phyloP scores from a whole-genome alignment of 1,139 yeast genomes.

The Debaryomyces udenii region DNA sequence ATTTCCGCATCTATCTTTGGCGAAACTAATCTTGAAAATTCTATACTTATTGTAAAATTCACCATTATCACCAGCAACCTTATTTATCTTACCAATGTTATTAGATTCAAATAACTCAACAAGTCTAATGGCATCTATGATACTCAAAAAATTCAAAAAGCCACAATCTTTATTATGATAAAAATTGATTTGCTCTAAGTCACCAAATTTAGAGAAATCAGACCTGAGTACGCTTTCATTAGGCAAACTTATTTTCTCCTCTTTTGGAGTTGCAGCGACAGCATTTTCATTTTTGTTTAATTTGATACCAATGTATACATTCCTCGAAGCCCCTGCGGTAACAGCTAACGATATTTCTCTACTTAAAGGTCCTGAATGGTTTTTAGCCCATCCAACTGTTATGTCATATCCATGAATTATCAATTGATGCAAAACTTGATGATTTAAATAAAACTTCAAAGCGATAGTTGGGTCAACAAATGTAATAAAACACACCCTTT shows the following conservation, averaged over 20 bases:
- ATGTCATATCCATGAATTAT: constrained; percentile 50
- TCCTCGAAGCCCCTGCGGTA: constrained; percentile 53
- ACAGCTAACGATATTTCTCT: constrained; percentile 48
- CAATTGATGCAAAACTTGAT: constrained; percentile 49
- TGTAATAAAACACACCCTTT: constrained; percentile 47
- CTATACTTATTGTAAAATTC: constrained; percentile 43
- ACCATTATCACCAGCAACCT: constrained; percentile 28
- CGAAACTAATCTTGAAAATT: constrained; percentile 46
- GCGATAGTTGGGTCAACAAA: constrained; percentile 49
- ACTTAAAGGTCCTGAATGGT: constrained; percentile 44
- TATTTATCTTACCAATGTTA: constrained; percentile 22
- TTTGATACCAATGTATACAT: constrained; percentile 48
- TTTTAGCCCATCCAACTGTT: constrained; percentile 51
- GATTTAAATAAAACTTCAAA: constrained; percentile 44
- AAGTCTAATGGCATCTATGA: constrained; percentile 40
- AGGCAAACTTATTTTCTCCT: constrained; percentile 31
- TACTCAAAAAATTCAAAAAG: constrained; percentile 46
- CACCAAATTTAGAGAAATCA: constrained; percentile 46
- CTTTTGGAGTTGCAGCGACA: constrained; percentile 9
- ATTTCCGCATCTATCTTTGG: constrained; percentile 52
- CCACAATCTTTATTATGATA: constrained; percentile 51
- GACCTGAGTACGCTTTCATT: constrained; percentile 43
- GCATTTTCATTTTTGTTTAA: constrained; percentile 24
- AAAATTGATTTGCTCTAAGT: constrained; percentile 50
- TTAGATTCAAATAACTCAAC: constrained; percentile 36